phyloP scores from a whole-genome alignment of 2,329 filamentous ascomycete genomes.

The Alternaria longipes region DNA sequence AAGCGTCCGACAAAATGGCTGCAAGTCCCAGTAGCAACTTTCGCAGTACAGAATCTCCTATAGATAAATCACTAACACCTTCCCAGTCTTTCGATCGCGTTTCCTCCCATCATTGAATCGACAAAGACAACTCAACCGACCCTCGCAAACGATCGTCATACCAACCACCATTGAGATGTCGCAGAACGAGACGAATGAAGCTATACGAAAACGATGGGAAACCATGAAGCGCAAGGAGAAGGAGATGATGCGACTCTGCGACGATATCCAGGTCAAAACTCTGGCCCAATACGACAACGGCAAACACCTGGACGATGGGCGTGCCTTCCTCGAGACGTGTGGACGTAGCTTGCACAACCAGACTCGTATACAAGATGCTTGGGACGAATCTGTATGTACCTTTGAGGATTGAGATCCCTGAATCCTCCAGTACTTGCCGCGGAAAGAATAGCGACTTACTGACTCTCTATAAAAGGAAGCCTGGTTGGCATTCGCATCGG shows the following conservation, averaged over 20 bases:
- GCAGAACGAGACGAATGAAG: neutral
- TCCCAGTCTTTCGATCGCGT: neutral
- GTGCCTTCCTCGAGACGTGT: neutral
- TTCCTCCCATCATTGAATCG: neutral
- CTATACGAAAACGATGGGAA: neutral
- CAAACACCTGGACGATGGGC: neutral
- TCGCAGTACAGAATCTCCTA: neutral
- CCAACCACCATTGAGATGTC: neutral
- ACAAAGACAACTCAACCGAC: neutral
- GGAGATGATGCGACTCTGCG: neutral
- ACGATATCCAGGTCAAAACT: neutral
- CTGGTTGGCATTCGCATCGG: neutral
- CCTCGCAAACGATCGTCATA: neutral
- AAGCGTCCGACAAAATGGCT: neutral
- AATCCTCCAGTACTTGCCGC: neutral
- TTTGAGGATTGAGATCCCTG: neutral
- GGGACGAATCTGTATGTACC: neutral
- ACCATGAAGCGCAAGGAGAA: neutral
- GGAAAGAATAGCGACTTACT: neutral
- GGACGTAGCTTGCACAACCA: neutral
- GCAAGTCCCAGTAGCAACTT: neutral
- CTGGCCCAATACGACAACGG: neutral
- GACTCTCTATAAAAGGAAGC: neutral
- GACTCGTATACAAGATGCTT: neutral
- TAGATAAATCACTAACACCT: neutral